Percentiles rank a stretch among this genome's conserved stretches.
Conservation (phyloP, 306 rosid genomes). For the Herpetospermum pedunculosum region DNA sequence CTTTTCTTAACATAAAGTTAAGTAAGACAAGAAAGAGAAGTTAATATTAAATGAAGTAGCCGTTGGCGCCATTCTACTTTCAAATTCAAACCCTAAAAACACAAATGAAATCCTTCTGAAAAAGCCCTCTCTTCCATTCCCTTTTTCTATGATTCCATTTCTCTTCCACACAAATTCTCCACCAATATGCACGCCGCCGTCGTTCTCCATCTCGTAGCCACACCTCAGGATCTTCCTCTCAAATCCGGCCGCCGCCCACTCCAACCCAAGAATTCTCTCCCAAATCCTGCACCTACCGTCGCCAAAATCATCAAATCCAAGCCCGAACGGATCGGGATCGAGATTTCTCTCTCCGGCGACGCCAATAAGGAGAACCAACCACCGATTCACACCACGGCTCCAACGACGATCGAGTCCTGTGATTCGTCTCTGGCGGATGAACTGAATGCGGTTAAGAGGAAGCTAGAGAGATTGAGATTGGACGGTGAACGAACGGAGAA, state of each 20-base stretch:
- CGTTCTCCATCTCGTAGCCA: constrained; percentile 24
- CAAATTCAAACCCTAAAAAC: constrained; percentile 47
- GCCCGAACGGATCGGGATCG: constrained; percentile 13
- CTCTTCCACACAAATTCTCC: neutral
- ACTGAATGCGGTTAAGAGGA: constrained; percentile 59
- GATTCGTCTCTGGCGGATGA: constrained; percentile 81
- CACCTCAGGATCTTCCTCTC: constrained; percentile 26
- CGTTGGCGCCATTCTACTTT: constrained; percentile 75
- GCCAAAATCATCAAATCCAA: constrained; percentile 21
- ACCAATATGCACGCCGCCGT: constrained; percentile 26
- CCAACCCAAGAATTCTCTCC: constrained; percentile 43
- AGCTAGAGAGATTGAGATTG: constrained; percentile 45
- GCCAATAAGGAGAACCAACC: constrained; percentile 47
- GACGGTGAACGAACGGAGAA: constrained; percentile 58
- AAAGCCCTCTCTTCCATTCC: neutral
- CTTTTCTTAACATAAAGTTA: neutral
- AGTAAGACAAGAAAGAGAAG: neutral
- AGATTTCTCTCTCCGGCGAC: constrained; percentile 14
- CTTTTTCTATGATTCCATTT: constrained; percentile 1
- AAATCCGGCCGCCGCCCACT: constrained; percentile 68
- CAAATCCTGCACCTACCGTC: constrained; percentile 15
- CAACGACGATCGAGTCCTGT: constrained; percentile 17
- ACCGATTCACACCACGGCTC: neutral
- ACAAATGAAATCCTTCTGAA: neutral
- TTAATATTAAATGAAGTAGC: constrained; percentile 25